Base-by-base conservation (phyloP, 495 filamentous ascomycete genomes). In the Clohesyomyces aquaticus region DNA sequence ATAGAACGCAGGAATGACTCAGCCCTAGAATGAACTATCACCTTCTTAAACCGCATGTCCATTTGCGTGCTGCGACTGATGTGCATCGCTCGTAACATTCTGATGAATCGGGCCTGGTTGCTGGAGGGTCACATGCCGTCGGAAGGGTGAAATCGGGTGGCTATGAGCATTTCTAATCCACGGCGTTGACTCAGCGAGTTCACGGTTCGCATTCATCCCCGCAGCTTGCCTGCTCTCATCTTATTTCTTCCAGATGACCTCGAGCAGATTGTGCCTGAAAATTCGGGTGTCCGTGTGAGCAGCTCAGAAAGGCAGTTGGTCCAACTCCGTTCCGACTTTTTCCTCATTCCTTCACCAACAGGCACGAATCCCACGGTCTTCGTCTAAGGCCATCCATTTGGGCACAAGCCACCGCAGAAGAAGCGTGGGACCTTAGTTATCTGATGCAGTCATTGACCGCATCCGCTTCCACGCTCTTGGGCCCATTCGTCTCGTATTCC, bases 191-290 rank as follows among this genome's bases (percentile, higher is more conserved):
- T 65, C 61, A 65, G 52, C 21, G 3, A n/a, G 26, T n/a, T 16
- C 26, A 51, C 29, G 19, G 29, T 58, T 50, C 29, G 48, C 41
- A 8, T 41, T 65, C 48, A 59, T 65, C 42, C 55, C 48, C 48
- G 28, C 19, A 19, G 14, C 14, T 27, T 19, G 10, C 11, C 4
- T 26, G 1, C 48, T 41, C 61, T 59, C 43, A 29, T 59, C 62
- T 41, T 25, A 42, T 23, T 26, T 28, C 23, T 53, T 46, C 54
- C 62, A 65, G 55, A 53, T 65, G 62, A 65, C 62, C 53, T 29
- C 52, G 32, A 59, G 19, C 48, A 22, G 32, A 42, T 54, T 49
- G 29, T 64, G 61, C 49, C 49, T 48, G 50, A 55, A 28, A 18
- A 42, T 35, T 57, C 10, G 16, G 45, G 62, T 47, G 14, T 45